phyloP scores from a whole-genome alignment of 2,329 filamentous ascomycete species.

The Fusarium sp. region DNA sequence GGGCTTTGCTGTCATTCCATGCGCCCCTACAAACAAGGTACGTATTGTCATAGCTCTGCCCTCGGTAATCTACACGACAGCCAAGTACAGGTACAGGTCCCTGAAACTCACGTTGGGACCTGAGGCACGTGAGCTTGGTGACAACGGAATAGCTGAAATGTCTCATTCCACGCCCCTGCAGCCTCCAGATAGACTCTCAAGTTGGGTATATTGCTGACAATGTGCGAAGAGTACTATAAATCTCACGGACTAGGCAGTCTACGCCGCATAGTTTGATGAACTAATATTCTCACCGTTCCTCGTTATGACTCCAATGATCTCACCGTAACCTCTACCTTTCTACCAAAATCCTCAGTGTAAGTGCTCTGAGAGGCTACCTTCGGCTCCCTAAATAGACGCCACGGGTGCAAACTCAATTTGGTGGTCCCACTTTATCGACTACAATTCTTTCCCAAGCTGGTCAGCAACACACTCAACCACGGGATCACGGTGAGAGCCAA shows the following conservation, averaged over 20 bases:
- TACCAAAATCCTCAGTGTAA: slow-evolving; percentile 7
- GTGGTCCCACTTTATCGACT: slow-evolving; percentile 38
- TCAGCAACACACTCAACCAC: slow-evolving; percentile 44
- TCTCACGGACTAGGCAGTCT: background rate
- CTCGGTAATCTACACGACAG: slow-evolving; percentile 19
- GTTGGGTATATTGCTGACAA: slow-evolving; percentile 13
- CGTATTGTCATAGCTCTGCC: slow-evolving; percentile 25
- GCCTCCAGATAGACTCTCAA: slow-evolving; percentile 5
- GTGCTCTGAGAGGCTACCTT: slow-evolving; percentile 24
- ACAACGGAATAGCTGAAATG: slow-evolving; percentile 30
- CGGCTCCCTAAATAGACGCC: slow-evolving; percentile 29
- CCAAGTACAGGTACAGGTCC: slow-evolving; percentile 33
- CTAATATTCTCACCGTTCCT: background rate
- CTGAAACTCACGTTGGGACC: slow-evolving; percentile 9
- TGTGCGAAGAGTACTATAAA: slow-evolving; percentile 8
- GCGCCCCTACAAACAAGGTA: slow-evolving; percentile 7
- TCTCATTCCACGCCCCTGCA: slow-evolving; percentile 33
- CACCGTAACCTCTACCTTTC: background rate
- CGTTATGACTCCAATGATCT: no score
- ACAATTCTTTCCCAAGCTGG: slow-evolving; percentile 40
- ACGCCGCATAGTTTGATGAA: background rate
- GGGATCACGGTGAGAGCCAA: slow-evolving; percentile 37
- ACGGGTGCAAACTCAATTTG: slow-evolving; percentile 28
- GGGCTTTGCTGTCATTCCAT: slow-evolving; percentile 5
- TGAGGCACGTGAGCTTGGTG: slow-evolving; percentile 38